phyloP scores from a whole-genome alignment of 352 stramenopile genomes.

The Sclerospora graminicola region DNA sequence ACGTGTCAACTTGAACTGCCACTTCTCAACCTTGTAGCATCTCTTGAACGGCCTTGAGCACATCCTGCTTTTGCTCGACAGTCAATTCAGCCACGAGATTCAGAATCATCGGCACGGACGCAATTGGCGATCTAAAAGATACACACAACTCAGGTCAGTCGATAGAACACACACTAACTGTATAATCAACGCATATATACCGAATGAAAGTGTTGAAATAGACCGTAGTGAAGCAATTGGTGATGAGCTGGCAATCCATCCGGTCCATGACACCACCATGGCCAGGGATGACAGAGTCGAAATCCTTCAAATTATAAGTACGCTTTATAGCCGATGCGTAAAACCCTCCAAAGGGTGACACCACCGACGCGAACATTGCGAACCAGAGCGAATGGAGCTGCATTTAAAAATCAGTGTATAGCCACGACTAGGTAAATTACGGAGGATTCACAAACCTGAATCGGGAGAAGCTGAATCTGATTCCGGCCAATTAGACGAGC shows the following conservation, averaged over 20 bases:
- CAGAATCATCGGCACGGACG: conserved; percentile 61
- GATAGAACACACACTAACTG: neutral
- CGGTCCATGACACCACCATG: conserved; percentile 96
- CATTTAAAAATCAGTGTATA: conserved; percentile 1
- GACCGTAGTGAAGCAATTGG: conserved; percentile 91
- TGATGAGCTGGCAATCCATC: conserved; percentile 97
- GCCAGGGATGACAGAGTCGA: conserved; percentile 96
- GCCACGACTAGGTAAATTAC: neutral
- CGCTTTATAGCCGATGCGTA: conserved; percentile 98
- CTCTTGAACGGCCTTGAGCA: conserved; percentile 58
- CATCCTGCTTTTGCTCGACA: conserved; percentile 55
- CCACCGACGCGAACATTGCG: conserved; percentile 93
- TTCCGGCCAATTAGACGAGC: conserved; percentile 65
- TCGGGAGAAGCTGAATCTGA: conserved; percentile 78
- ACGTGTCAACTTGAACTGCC: conserved; percentile 3
- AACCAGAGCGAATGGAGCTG: conserved; percentile 96
- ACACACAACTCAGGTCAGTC: conserved; percentile 1
- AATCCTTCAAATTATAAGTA: conserved; percentile 99
- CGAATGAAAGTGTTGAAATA: conserved; percentile 97
- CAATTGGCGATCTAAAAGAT: conserved; percentile 34
- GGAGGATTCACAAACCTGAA: conserved; percentile 38
- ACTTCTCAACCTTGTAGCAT: conserved; percentile 30
- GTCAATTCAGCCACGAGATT: conserved; percentile 61
- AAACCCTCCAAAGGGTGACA: conserved; percentile 99
- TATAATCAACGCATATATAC: conserved; percentile 17